Base-by-base conservation (phyloP, 2,329 filamentous ascomycete genomes). In the Lizonia empirigonia region DNA sequence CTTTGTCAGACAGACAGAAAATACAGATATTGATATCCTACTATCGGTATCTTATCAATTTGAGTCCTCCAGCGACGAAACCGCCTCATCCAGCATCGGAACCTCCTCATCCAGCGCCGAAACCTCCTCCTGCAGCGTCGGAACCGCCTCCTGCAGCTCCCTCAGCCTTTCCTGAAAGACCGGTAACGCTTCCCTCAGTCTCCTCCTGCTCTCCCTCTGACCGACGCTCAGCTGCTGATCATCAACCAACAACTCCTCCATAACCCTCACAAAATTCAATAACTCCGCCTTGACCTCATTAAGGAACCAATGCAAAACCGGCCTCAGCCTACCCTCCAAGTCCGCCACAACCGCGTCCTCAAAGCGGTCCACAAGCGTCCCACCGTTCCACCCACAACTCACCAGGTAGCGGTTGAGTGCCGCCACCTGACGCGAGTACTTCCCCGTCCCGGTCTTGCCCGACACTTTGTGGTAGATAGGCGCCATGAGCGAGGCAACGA, bases 171-270 rank as follows among this genome's bases (percentile, higher is more conserved):
- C 41, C 32, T 46, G 29, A 27, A 37, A 51, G 19, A 37, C 36
- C 7, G 36, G 36, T 26, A 51, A 16, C 5, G 35, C 48, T 15
- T 40, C 36, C 13, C 19, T 36, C 48, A 51, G 16, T 30, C 39
- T 45, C 30, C 44, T 39, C 20, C 48, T 40, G 15, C 35, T 41
- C 41, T 40, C 35, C 24, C 48, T 23, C 36, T 51, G 48, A 2
- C 41, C 48, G 2, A 41, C 41, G 7, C 35, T 45, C 41, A 51
- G n/a, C 20, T 51, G 48, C 36, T 51, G 41, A 26, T 51, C 48
- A 27, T 37, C 20, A 3, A 18, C 41, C 24, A 45, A 19, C 35
- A 51, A 23, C 24, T 51, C 48, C 41, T 51, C 41, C 48, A 51
- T 41, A 3, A 45, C 41, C 41, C 24, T 35, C 7, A 51, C 48